Evolutionary conservation across 805 yeast genomes (phyloP), one percentile per base, ranked within the genome.

Genomic region (Myxozyma geophila): DNA sequence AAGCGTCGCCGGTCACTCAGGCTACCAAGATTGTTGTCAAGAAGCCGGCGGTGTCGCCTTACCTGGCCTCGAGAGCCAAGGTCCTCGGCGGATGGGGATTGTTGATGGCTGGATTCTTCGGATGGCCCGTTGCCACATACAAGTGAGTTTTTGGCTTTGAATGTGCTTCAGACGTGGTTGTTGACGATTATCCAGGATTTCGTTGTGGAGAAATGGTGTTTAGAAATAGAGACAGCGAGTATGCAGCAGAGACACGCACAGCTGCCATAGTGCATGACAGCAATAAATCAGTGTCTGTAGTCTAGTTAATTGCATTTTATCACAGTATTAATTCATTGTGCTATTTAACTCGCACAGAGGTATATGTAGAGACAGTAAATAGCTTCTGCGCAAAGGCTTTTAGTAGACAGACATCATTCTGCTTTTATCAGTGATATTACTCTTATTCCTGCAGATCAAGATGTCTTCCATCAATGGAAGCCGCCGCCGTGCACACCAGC

Each of bases 101-200:
- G 7, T 15, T 23, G 7, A 40, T 54, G 49, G 35, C 48, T 6
- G 36, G 33, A 9, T 54, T 54, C 46, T 54, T 54, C 35, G 49
- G 58, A 13, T 54, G 58, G 58, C 28, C 49, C 41, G 19, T 54
- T 17, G 58, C 49, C 17, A 43, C 49, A 12, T 28, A 17, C 47
- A 41, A 54, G 58, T 54, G 28, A n/a, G 54, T n/a, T 9, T 35
- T 12, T 8, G 9, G 1, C 43, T 1, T 37, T 15, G 19, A 15
- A 23, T 5, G 2, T 7, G 19, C 28, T 33, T 7, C 1, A 48
- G 17, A 6, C 39, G 6, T 5, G 5, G 28, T 28, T 17, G n/a
- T 7, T 9, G 12, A 17, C 7, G 6, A 17, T 17, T 28, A 6
- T 17, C 10, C n/a, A 17, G 28, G 49, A 46, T 46, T 7, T 46